Conservation (phyloP, 179 eudicot species). For the Silene vulgaris region DNA sequence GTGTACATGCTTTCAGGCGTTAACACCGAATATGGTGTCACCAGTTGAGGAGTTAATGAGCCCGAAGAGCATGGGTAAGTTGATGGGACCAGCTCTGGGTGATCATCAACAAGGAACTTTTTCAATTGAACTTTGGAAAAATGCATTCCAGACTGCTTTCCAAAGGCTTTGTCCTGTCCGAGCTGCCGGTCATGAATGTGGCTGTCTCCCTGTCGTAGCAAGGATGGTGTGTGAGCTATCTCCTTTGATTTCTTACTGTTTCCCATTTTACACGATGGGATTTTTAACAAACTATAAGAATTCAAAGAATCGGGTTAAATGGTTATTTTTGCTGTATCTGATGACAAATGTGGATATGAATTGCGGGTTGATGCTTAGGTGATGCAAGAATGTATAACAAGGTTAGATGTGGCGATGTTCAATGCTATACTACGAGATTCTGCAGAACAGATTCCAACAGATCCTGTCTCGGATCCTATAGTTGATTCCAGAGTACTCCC, state of each 20-base stretch:
- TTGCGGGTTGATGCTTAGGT: conserved; percentile 40
- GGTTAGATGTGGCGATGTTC: conserved; percentile 96
- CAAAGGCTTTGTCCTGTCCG: conserved; percentile 86
- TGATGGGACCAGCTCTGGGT: conserved; percentile 63
- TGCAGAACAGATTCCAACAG: conserved; percentile 79
- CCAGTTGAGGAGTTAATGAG: conserved; percentile 46
- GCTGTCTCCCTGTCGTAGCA: conserved; percentile 78
- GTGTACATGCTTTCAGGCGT: conserved; percentile 39
- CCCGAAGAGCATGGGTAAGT: conserved; percentile 39
- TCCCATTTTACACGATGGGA: no score
- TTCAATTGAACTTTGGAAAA: conserved; percentile 68
- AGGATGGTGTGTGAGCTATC: conserved; percentile 47
- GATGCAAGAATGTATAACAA: conserved; percentile 71
- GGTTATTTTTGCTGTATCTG: background rate
- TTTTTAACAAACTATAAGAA: no score
- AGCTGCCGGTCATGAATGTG: conserved; percentile 86
- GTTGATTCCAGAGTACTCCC: conserved; percentile 81
- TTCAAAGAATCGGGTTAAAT: no score
- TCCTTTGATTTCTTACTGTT: no score
- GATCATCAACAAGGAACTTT: conserved; percentile 66
- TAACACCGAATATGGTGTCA: conserved; percentile 82
- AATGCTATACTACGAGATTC: conserved; percentile 94
- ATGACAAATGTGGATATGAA: background rate
- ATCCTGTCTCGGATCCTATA: conserved; percentile 92
- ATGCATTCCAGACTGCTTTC: conserved; percentile 72